Evolutionary conservation across 139 green algal species (phyloP), one percentile per base, ranked within the genome.

Genomic region (Asterochloris sp.): DNA sequence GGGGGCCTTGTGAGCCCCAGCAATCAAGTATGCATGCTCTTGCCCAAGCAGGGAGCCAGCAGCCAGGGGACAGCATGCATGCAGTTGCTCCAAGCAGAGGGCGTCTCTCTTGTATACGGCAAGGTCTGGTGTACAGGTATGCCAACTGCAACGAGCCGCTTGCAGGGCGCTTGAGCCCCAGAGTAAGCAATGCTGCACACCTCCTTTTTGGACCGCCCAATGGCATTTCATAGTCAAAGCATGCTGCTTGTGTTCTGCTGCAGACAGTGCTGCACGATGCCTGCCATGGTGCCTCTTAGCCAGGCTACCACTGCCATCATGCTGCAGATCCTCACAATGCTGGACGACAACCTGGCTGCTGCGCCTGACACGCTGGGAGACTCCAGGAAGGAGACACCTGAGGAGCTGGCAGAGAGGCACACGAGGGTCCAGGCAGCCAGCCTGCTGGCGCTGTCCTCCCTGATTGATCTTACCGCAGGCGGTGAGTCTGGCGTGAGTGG

Each of bases 381-480:
- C 73, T 4, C 88, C 6, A 88, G 86, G 61, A 91, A 90, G 73
- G 93, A 96, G 76, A 90, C 78, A 1, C n/a, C 78, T 0, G 92
- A 96, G 79, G 93, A 97, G 86, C 81, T 94, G 38, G 80, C 89
- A 64, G 88, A 95, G 26, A 78, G 92, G 1, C 83, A 94, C 28
- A 92, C 96, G 83, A 86, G 92, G 2, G 92, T 95, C 61, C 75
- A 88, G 47, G 86, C 87, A 19, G 89, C 87, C 38, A 78, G 76
- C 0, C 87, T 94, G 62, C 82, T 87, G 26, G 90, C 87, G 11
- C 80, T 94, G 47, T 85, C 84, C 8, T 79, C 86, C 4, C 84
- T 97, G 6, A n/a, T 96, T 9, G 79, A 89, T 2, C n/a, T 86
- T 47, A 73, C 38, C 54, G 38, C 38, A 54, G 38, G 38, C 38